Evolutionary conservation across 352 stramenopile species (phyloP), one percentile per base, ranked within the genome.

Genomic region (Elongisporangium senticosum): DNA sequence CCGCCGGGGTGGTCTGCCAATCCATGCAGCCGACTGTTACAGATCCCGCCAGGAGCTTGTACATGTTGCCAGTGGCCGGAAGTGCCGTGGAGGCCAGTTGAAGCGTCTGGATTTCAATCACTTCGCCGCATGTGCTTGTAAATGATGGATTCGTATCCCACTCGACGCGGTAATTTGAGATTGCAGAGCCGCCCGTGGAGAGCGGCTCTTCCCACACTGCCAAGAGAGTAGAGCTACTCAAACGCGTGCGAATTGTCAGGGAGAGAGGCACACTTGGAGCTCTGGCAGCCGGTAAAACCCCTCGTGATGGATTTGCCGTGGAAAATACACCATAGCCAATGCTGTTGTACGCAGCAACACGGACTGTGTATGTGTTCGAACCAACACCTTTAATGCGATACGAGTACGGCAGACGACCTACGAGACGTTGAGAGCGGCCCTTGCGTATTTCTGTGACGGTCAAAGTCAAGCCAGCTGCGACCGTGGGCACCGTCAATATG

Each of bases 261-360:
- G 87, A 91, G 52, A 77, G 81, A 10, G 94, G 94, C 13, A 70
- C 64, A 19, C 59, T 85, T 14, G 89, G 87, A 15, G 66, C 83
- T 53, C 81, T 66, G 7, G 64, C 39, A 2, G 79, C 60, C 10
- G 83, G 71, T 6, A 79, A 59, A 20, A 79, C 59, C 11, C 68
- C 68, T 17, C 58, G 61, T 0, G 64, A 33, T 1, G 79, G 66
- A 22, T 74, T 67, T 17, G 67, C 79, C 28, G 75, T 71, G 3
- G 65, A 67, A 54, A 93, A 95, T 0, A 73, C 49, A 0, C 95
- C 93, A 58, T 96, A 98, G 15, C 96, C 96, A 14, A 97, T 68
- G 23, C 78, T 91, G 69, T 98, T 99, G 78, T 98, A 98, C 17
- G 96, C 93, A 8, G 92, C 89, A 8, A 98, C 82, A 20, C 95